A percentile compares a stretch with the other conserved stretches of the same genome.
Evolutionary conservation across 169 alveolate genomes (phyloP).

Genomic region (Babesia gibsoni): DNA sequence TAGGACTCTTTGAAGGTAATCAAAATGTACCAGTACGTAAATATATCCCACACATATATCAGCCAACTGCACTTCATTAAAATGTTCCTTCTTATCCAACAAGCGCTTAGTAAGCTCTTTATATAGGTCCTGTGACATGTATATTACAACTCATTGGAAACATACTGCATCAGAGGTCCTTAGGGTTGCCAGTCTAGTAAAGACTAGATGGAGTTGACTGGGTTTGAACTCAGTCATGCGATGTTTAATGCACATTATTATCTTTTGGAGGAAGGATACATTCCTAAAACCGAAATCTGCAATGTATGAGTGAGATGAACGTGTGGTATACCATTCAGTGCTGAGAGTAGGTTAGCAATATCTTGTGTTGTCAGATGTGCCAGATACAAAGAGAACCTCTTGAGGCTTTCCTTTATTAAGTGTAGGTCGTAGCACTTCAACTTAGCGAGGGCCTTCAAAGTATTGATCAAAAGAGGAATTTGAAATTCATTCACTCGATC

Average conservation of each 20-base stretch:
- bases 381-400: constrained; percentile 41
- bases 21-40: constrained; percentile 45
- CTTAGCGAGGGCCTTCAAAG: constrained; percentile 52
- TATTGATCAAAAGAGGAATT: constrained; percentile 37
- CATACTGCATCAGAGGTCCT: constrained; percentile 38
- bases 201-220: constrained; percentile 27
- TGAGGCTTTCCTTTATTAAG: constrained; percentile 28
- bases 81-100: constrained; percentile 38
- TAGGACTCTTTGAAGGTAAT: constrained; percentile 43
- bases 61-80: constrained; percentile 39
- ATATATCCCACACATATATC: constrained; percentile 19
- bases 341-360: constrained; percentile 29
- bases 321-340: constrained; percentile 25
- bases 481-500: constrained; percentile 45
- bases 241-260: constrained; percentile 42
- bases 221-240: constrained; percentile 23
- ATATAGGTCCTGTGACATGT: neutral
- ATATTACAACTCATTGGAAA: neutral
- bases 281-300: constrained; percentile 47
- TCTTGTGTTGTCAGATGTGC: constrained; percentile 45
- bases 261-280: constrained; percentile 39
- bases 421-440: constrained; percentile 31
- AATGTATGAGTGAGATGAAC: neutral
- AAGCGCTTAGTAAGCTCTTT: constrained; percentile 18
- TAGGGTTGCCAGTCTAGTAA: constrained; percentile 29